Evolutionary conservation across 192 early-diverging fungal species (phyloP).

Genomic region (Tieghemiomyces parasiticus): DNA sequence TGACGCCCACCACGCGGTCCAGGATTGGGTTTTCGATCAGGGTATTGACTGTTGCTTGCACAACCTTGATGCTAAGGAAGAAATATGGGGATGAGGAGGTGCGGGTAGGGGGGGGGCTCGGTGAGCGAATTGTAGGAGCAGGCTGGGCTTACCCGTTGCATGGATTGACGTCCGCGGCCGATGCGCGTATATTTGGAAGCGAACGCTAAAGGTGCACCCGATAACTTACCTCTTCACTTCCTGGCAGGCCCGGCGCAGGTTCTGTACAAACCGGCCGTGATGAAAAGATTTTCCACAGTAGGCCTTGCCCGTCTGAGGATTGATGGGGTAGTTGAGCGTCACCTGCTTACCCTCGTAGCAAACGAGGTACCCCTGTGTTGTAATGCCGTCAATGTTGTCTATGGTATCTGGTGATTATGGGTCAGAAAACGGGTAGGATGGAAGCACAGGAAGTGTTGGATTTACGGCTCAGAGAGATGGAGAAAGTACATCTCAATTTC

Average conservation of each 20-base stretch:
- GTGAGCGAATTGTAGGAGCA: no score
- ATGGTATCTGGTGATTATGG: conserved; percentile 54
- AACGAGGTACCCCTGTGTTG: conserved; percentile 77
- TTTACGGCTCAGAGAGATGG: no score
- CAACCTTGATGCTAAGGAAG: conserved; percentile 54
- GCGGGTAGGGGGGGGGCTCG: no score
- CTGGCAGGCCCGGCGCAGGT: conserved; percentile 47
- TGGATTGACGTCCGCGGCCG: no score
- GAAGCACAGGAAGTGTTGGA: background rate
- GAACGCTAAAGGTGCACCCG: no score
- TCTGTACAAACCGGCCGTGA: conserved; percentile 85
- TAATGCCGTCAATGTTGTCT: conserved; percentile 72
- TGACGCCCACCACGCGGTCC: conserved; percentile 8
- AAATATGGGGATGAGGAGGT: no score
- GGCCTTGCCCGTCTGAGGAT: conserved; percentile 28
- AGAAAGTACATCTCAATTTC: no score
- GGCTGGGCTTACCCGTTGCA: no score
- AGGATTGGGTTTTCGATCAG: conserved; percentile 31
- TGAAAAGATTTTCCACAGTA: conserved; percentile 72
- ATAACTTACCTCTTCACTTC: conserved; percentile 31
- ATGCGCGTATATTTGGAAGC: no score
- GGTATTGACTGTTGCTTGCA: conserved; percentile 62
- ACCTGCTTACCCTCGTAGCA: conserved; percentile 43
- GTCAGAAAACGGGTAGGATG: background rate
- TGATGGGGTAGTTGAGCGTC: conserved; percentile 53